Conservation (phyloP, 768 basidiomycete genomes). For the Sutorius australiensis region DNA sequence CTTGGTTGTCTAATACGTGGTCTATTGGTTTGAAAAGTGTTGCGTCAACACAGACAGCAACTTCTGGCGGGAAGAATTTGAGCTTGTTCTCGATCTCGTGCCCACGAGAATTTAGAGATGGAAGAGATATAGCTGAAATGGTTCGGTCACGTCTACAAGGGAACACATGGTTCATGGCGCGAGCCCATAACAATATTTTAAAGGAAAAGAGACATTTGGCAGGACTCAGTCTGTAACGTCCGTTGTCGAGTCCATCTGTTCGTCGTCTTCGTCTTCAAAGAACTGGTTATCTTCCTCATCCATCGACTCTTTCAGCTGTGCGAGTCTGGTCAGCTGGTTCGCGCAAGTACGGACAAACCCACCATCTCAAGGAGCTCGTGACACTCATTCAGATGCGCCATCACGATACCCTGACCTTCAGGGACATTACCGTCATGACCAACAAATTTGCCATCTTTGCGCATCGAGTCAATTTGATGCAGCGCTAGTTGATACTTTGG, state of each 20-base stretch:
- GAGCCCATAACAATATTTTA: neutral
- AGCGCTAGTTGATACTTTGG: conserved; percentile 86
- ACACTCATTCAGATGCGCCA: conserved; percentile 94
- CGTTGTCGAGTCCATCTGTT: conserved; percentile 17
- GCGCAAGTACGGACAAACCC: conserved; percentile 16
- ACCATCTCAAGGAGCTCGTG: conserved; percentile 97
- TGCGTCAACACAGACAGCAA: neutral
- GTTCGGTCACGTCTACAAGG: neutral
- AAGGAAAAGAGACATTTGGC: neutral
- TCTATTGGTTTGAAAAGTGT: neutral
- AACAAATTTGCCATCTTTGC: conserved; percentile 91
- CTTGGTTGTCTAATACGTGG: too few species aligned
- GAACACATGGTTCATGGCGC: neutral
- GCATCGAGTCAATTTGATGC: conserved; percentile 91
- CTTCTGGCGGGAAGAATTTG: neutral
- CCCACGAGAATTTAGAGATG: neutral
- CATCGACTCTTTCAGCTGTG: conserved; percentile 75
- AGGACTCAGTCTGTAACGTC: conserved; percentile 11
- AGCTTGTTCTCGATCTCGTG: neutral
- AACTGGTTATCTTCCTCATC: conserved; percentile 61
- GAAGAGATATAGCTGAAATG: neutral
- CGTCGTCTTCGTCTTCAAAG: conserved; percentile 48
- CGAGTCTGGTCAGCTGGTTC: neutral
- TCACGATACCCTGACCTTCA: conserved; percentile 94
- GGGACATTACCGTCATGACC: conserved; percentile 86